These are phyloP conservation scores for Paraphaeosphaeria minitans DNA, from an alignment of 2,329 filamentous ascomycete genomes.

Conservation along the genomic window DNA sequence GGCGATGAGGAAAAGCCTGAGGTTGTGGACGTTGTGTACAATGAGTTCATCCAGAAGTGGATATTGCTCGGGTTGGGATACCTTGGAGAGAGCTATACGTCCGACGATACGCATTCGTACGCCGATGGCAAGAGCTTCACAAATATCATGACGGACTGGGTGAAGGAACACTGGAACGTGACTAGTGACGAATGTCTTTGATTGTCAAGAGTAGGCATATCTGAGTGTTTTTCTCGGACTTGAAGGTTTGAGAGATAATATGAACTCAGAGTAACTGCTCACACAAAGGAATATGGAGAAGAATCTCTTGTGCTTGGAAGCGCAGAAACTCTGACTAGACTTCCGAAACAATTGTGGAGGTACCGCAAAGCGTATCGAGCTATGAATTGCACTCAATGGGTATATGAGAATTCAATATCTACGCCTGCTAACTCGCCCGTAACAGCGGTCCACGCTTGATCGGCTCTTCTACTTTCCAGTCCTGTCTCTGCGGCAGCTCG, in stretches of 20 bases:
- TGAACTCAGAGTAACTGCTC: no score
- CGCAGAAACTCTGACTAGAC: no score
- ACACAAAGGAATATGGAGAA: no score
- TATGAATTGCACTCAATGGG: background rate
- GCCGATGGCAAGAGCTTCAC: conserved; percentile 61
- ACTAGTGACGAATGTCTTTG: conserved; percentile 26
- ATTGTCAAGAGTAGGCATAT: background rate
- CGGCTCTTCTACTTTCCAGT: conserved; percentile 20
- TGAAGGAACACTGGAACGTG: conserved; percentile 59
- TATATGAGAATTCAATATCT: background rate
- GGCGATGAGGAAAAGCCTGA: conserved; percentile 60
- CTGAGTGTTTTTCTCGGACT: background rate
- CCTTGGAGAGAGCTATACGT: conserved; percentile 56
- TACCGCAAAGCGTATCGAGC: no score
- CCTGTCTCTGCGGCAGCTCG: conserved; percentile 14
- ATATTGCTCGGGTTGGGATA: conserved; percentile 75
- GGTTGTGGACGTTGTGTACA: conserved; percentile 84
- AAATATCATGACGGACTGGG: conserved; percentile 64
- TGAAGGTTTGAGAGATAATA: background rate
- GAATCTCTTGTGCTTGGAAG: no score
- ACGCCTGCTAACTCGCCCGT: background rate
- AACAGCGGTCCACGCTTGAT: conserved; percentile 18
- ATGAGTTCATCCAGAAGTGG: conserved; percentile 88
- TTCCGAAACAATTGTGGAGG: no score
- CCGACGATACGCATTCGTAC: conserved; percentile 58